Conservation (phyloP, 2,329 filamentous ascomycete genomes). For the Aspergillus hiratsukae region DNA sequence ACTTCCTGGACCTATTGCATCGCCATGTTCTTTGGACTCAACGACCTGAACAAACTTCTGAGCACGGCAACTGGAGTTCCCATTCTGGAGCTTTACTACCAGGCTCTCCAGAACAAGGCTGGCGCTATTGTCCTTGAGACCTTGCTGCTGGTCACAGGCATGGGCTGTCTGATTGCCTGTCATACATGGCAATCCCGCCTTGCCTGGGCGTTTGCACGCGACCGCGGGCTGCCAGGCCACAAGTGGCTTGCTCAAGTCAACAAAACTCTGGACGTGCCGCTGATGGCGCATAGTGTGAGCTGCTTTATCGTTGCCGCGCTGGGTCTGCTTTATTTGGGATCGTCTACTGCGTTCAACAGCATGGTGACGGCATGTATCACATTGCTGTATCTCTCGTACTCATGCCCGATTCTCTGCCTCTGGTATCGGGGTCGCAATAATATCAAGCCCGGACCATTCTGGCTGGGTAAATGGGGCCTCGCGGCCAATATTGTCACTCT, state of each 20-base stretch:
- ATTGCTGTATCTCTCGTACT: constrained; percentile 46
- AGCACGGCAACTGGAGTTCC: constrained; percentile 42
- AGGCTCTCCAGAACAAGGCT: constrained; percentile 37
- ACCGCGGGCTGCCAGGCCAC: constrained; percentile 46
- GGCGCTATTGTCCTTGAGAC: constrained; percentile 45
- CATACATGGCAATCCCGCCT: constrained; percentile 49
- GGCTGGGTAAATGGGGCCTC: constrained; percentile 40
- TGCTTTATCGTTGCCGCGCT: constrained; percentile 43
- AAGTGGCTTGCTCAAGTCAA: constrained; percentile 39
- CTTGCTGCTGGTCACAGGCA: constrained; percentile 44
- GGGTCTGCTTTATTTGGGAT: constrained; percentile 46
- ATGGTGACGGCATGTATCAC: constrained; percentile 45
- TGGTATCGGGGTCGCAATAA: constrained; percentile 41
- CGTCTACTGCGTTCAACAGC: constrained; percentile 39
- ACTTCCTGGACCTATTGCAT: constrained; percentile 48
- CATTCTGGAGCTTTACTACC: constrained; percentile 46
- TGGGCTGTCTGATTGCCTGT: constrained; percentile 43
- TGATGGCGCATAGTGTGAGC: constrained; percentile 42
- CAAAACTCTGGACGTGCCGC: constrained; percentile 40
- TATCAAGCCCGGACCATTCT: constrained; percentile 43
- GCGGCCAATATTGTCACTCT: constrained; percentile 42
- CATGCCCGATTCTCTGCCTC: constrained; percentile 45
- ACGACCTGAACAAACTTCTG: constrained; percentile 41
- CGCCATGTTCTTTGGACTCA: constrained; percentile 48
- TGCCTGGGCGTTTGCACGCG: constrained; percentile 52